Conservation (phyloP, 164 flowering plant genomes). For the Vitis cinerea region DNA sequence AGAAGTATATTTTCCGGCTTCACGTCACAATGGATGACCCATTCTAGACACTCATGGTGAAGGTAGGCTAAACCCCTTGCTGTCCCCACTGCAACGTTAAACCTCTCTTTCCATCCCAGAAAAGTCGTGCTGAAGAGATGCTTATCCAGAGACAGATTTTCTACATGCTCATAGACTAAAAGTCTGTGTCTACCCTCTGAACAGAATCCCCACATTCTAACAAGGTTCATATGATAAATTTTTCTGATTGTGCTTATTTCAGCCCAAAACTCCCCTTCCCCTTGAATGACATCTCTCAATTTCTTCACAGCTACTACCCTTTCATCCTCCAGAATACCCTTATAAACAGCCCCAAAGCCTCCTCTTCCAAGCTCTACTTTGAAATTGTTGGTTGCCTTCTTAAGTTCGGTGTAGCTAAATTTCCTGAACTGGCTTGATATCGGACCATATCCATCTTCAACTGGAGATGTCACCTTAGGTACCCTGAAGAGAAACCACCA, state of each 20-base stretch:
- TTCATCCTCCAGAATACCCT: conserved; percentile 36
- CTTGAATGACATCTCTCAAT: conserved; percentile 30
- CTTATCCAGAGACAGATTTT: conserved; percentile 30
- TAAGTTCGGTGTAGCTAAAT: conserved; percentile 38
- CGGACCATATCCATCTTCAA: conserved; percentile 27
- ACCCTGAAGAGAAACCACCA: conserved; percentile 27
- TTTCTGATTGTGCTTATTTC: conserved; percentile 40
- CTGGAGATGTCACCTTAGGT: conserved; percentile 9
- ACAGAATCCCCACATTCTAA: conserved; percentile 37
- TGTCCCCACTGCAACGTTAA: conserved; percentile 27
- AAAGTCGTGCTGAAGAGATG: conserved; percentile 13
- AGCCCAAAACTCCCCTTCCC: conserved; percentile 45
- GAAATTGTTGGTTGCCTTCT: conserved; percentile 41
- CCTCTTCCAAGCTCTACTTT: conserved; percentile 47
- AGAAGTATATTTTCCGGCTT: conserved; percentile 40
- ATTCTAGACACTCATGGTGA: conserved; percentile 40
- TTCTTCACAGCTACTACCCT: conserved; percentile 48
- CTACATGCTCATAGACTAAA: conserved; percentile 27
- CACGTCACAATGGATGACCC: conserved; percentile 41
- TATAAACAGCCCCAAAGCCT: conserved; percentile 44
- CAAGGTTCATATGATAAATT: conserved; percentile 33
- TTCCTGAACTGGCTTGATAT: conserved; percentile 32
- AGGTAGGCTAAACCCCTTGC: conserved; percentile 38
- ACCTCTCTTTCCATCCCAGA: conserved; percentile 31
- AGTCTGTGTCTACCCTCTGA: conserved; percentile 21